Evolutionary conservation across 75 land plant species (phyloP), one percentile per base, ranked within the genome.

Genomic region (Azolla pinnata): DNA sequence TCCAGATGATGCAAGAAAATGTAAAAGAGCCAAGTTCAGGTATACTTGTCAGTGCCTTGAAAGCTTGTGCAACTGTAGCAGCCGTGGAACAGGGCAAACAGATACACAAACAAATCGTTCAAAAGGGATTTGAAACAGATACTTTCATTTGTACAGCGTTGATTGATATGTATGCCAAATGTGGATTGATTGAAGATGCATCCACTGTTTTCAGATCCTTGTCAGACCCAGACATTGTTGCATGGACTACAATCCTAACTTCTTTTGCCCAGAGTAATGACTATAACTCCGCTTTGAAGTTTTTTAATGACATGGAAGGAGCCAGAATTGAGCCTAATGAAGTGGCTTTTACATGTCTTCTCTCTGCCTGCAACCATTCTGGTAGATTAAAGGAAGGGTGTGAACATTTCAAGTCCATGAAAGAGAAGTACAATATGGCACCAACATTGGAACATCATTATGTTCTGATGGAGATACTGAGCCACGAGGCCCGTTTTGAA

Each of bases 391-490:
- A 29, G 0, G 60, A 62, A 47, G 72, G 57, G n/a, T 62, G 50
- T 35, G n/a, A 50, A 33, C 10, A 52, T 31, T 78, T 78, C 59
- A 62, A 65, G 19, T 60, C 59, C 1, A 72, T 78, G 64, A 51
- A 49, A 20, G 44, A 51, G 44, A 57, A 46, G 1, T 48, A 47
- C n/a, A 27, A 42, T 17, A 32, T 66, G 20, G 28, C 10, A 4
- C 69, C 69, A 33, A 29, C 4, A 14, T 42, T 29, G 24, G 62
- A 67, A 29, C 70, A 67, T 47, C 60, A 60, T 29, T 14, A 33
- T 28, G 59, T 57, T 56, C 29, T 67, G 63, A 63, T 67, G 40
- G 70, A 67, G 21, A 20, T 54, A 16, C 45, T 67, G 19, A 30
- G 69, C 21, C 61, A 60, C 24, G 54, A 7, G 23, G 54, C 55